Evolutionary conservation across 805 yeast species (phyloP), one percentile per base, ranked within the genome.

Genomic region (Scheffersomyces coipomensis): DNA sequence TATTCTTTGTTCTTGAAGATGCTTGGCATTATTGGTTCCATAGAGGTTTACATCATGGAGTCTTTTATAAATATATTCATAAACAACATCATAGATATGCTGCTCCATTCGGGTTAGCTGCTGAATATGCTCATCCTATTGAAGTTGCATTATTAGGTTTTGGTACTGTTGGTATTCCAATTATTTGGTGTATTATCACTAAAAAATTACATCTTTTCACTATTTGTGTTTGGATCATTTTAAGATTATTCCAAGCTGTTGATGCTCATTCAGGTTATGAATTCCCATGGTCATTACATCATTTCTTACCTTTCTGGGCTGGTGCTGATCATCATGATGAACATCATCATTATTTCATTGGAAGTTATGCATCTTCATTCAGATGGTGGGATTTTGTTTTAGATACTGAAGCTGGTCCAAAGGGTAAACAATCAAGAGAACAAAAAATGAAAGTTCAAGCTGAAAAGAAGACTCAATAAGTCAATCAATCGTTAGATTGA

Each of bases 311-410:
- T 31, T 69, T 78, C 58, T 78, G 83, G 83, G 82, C 83, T 8
- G 83, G 83, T 23, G 82, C 82, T 27, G 81, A 74, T 40, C 83
- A 78, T 50, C 83, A 78, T 51, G 83, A 78, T 50, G 68, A 71
- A 43, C 83, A 78, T 47, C 83, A 78, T 47, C 83, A 76, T 49
- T 74, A 71, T 54, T 78, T 78, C 47, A 76, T 78, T 43, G 83
- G 83, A 15, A 73, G 73, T 50, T 78, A 78, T 48, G 78, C 83
- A 19, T 72, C 79, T 29, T 67, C 76, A 19, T 78, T 78, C 61
- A 72, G 81, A 53, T 75, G 79, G 77, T 76, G 79, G 76, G 83
- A 78, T 48, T 73, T 49, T 48, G 46, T 63, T 16, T 63, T 77
- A 46, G 75, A 67, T 38, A 76, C 82, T 12, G 82, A 78, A 52